Conservation (phyloP, 2,329 filamentous ascomycete species). For the Fusarium albosuccineum region DNA sequence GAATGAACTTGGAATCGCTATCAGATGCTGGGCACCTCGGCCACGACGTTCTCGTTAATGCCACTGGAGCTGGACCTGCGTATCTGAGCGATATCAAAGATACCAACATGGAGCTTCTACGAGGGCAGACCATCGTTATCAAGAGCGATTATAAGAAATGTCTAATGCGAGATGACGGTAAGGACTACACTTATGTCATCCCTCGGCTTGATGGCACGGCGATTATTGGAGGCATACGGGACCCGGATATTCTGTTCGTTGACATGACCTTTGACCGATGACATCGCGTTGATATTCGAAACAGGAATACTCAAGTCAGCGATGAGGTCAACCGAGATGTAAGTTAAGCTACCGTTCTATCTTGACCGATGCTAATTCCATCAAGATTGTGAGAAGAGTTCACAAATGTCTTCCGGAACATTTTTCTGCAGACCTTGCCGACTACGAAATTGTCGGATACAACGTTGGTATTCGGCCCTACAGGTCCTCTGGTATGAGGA, state of each 20-base stretch:
- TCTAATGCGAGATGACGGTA: constrained; percentile 7
- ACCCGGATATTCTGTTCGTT: neutral
- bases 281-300: too few relatives aligned
- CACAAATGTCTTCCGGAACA: neutral
- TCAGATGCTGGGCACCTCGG: constrained; percentile 20
- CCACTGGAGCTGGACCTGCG: constrained; percentile 14
- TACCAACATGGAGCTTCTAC: neutral
- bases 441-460: constrained; percentile 9
- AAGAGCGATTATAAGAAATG: constrained; percentile 15
- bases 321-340: neutral
- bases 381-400: neutral
- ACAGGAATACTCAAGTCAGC: neutral
- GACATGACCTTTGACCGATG: neutral
- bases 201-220: constrained; percentile 16
- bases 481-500: neutral
- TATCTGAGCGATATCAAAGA: constrained; percentile 8
- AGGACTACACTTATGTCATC: constrained; percentile 9
- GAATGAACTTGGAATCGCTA: constrained; percentile 17
- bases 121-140: constrained; percentile 12
- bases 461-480: constrained; percentile 2
- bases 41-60: constrained; percentile 34
- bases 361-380: neutral
- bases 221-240: constrained; percentile 5
- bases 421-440: neutral
- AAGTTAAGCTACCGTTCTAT: neutral